These are phyloP conservation scores for Paramecium caudatum DNA, from an alignment of 73 alveolate genomes.

Conservation along the genomic window DNA sequence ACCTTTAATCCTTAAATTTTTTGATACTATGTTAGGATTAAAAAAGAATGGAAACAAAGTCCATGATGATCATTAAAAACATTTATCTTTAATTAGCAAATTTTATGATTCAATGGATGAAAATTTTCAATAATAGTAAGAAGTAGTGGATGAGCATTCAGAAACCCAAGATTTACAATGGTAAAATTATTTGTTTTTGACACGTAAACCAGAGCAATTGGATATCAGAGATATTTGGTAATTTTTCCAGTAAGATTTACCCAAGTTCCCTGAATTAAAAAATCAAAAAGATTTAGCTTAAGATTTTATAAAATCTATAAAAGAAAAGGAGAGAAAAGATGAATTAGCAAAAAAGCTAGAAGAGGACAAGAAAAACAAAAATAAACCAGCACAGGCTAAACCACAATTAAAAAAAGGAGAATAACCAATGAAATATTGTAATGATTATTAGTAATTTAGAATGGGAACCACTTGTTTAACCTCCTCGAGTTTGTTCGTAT, in stretches of 20 bases:
- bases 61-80: slow-evolving; percentile 13
- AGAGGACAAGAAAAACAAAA: slow-evolving; percentile 56
- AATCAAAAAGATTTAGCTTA: neutral
- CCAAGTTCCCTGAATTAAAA: slow-evolving; percentile 38
- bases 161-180: slow-evolving; percentile 37
- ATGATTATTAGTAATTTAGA: neutral
- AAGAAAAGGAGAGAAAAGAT: slow-evolving; percentile 9
- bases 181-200: slow-evolving; percentile 12
- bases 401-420: slow-evolving; percentile 55
- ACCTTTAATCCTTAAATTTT: neutral
- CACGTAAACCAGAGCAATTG: slow-evolving; percentile 23
- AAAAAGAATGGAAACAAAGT: neutral
- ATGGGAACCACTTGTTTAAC: slow-evolving; percentile 61
- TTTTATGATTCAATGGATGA: neutral
- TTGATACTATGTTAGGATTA: neutral
- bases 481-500: slow-evolving; percentile 19
- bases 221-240: slow-evolving; percentile 30
- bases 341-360: slow-evolving; percentile 32
- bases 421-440: slow-evolving; percentile 49
- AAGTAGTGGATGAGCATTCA: neutral
- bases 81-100: neutral
- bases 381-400: slow-evolving; percentile 64
- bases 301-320: neutral
- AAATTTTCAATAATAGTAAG: neutral
- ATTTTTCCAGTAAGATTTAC: slow-evolving; percentile 23